phyloP scores from a whole-genome alignment of 805 yeast genomes.

The Gaillardinia entomophila region DNA sequence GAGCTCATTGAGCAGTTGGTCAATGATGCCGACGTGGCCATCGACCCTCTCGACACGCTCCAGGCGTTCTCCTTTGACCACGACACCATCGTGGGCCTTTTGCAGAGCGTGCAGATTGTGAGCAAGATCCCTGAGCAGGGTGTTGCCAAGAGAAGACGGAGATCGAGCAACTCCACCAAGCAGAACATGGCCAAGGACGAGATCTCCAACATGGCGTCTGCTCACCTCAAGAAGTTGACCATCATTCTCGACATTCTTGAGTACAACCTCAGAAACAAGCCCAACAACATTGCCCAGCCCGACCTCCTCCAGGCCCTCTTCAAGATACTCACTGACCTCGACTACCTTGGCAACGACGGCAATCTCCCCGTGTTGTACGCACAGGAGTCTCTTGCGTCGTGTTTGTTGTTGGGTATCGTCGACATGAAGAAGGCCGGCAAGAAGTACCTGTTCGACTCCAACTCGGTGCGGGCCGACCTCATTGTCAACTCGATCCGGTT shows the following conservation, averaged over 20 bases:
- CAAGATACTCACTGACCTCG: slow-evolving; percentile 64
- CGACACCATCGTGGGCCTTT: slow-evolving; percentile 51
- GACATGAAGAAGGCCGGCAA: slow-evolving; percentile 36
- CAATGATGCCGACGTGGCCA: slow-evolving; percentile 24
- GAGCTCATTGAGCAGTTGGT: slow-evolving; percentile 52
- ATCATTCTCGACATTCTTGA: slow-evolving; percentile 77
- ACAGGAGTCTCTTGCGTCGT: slow-evolving; percentile 83
- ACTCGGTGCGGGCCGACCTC: slow-evolving; percentile 78
- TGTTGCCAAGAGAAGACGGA: slow-evolving; percentile 69
- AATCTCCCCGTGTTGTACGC: slow-evolving; percentile 86
- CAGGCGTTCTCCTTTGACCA: slow-evolving; percentile 51
- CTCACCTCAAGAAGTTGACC: slow-evolving; percentile 73
- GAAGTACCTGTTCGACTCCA: slow-evolving; percentile 45
- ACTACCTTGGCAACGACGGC: slow-evolving; percentile 85
- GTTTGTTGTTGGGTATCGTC: slow-evolving; percentile 68
- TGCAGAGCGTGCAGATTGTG: slow-evolving; percentile 56
- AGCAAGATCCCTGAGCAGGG: slow-evolving; percentile 40
- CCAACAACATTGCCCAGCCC: slow-evolving; percentile 30
- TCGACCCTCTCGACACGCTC: slow-evolving; percentile 41
- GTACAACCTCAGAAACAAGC: slow-evolving; percentile 29
- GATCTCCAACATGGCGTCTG: slow-evolving; percentile 67
- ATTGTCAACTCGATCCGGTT: slow-evolving; percentile 87
- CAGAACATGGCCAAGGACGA: slow-evolving; percentile 71
- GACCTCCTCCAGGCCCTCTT: slow-evolving; percentile 48
- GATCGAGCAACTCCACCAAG: slow-evolving; percentile 73